Evolutionary conservation across 345 rosid genomes (phyloP), one percentile per base, ranked within the genome.

Genomic region (Moricandia moricandioides): DNA sequence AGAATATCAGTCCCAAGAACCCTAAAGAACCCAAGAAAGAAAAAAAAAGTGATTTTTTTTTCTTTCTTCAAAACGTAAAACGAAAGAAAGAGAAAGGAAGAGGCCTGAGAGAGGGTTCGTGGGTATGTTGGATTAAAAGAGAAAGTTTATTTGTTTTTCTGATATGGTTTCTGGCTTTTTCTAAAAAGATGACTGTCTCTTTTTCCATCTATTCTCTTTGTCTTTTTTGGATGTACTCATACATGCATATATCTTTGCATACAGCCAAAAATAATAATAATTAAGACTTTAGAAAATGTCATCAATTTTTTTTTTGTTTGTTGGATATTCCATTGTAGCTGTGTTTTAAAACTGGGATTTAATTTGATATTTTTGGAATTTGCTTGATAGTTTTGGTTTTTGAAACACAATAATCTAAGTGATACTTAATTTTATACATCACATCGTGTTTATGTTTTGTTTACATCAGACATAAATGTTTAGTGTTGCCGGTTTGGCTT

Each of bases 181-280:
- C 54, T 61, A 72, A 78, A 21, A 78, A 78, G 69, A 61, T 67
- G 73, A 72, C 70, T 62, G 65, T 61, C 70, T 73, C 70, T 60
- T 68, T 68, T 67, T 62, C 70, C 70, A 73, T 79, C 78, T 68
- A 79, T 79, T 79, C 82, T 62, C 55, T 79, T 79, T 79, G 82
- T 79, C 82, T 73, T 69, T 72, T 79, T 79, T 79, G 78, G 74
- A 78, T 73, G 8, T 45, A 73, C 40, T 73, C 78, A 40, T 62
- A 8, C 70, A 12, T 57, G 54, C 18, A 39, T 72, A 56, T 31
- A 18, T 67, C 12, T 14, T 49, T 62, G 7, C 64, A 55, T 24
- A 68, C 31, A 14, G 40, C 69, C 71, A 65, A 29, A 47, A 5
- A 33, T 49, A 31, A 21, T 5, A 8, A 69, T 69, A 51, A 61